Percentiles rank a stretch among this genome's conserved stretches.
Evolutionary conservation across 768 basidiomycete genomes (phyloP).

Genomic region (Termitomyces sp.): DNA sequence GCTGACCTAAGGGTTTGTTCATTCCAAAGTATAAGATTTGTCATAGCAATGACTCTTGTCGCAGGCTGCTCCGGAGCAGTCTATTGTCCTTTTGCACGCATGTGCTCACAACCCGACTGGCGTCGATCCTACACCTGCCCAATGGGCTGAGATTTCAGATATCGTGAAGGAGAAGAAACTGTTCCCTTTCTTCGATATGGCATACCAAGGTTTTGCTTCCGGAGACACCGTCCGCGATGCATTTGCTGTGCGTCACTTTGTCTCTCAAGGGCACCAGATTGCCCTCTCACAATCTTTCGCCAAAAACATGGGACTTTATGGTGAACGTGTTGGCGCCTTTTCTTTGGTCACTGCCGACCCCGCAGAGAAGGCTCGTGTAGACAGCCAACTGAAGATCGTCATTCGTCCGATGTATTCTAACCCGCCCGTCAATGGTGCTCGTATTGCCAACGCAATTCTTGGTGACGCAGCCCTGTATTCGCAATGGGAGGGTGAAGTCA

Average conservation of each 20-base stretch:
- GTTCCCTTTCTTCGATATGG: slow-evolving; percentile 99
- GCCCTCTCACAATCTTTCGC: slow-evolving; percentile 95
- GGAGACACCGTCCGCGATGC: slow-evolving; percentile 89
- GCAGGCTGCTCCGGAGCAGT: slow-evolving; percentile 67
- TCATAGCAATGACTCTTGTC: slow-evolving; percentile 4
- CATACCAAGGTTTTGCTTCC: slow-evolving; percentile 98
- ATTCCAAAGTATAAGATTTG: background rate
- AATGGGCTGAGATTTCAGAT: slow-evolving; percentile 90
- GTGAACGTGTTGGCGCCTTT: slow-evolving; percentile 97
- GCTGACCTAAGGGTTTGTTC: slow-evolving; percentile 70
- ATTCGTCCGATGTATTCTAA: slow-evolving; percentile 98
- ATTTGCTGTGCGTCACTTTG: slow-evolving; percentile 92
- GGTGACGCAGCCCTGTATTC: slow-evolving; percentile 66
- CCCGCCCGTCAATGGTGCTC: slow-evolving; percentile 88
- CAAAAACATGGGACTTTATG: slow-evolving; percentile 99
- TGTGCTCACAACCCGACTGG: slow-evolving; percentile 99
- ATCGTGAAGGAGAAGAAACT: slow-evolving; percentile 83
- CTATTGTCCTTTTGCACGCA: slow-evolving; percentile 89
- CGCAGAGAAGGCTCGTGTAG: slow-evolving; percentile 80
- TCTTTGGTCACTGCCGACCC: slow-evolving; percentile 67
- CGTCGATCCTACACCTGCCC: slow-evolving; percentile 87
- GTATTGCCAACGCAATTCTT: slow-evolving; percentile 82
- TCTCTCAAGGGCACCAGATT: slow-evolving; percentile 83
- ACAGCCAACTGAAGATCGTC: slow-evolving; percentile 93
- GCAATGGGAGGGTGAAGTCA: slow-evolving; percentile 90